These are phyloP conservation scores for Botrytis pseudocinerea DNA, from an alignment of 2,329 filamentous ascomycete genomes.

Conservation along the genomic window DNA sequence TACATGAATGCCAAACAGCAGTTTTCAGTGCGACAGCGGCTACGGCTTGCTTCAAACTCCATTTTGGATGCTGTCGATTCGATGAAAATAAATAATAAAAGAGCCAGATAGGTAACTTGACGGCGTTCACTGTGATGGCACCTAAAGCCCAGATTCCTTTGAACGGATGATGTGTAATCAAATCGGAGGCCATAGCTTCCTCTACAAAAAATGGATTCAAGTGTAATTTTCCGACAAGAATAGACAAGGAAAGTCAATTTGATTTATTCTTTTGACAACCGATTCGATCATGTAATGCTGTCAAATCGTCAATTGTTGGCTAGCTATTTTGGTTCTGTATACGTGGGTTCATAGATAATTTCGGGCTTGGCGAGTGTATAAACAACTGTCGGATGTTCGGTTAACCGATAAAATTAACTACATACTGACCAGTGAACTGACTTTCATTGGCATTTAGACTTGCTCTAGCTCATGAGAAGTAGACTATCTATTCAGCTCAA, in stretches of 20 bases:
- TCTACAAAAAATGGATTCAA: not conserved
- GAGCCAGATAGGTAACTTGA: not conserved
- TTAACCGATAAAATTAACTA: not conserved
- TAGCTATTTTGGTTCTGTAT: not conserved
- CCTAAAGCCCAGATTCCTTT: not conserved
- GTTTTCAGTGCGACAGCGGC: not conserved
- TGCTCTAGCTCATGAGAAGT: not conserved
- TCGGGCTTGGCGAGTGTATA: not conserved
- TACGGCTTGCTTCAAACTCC: conserved; percentile 15
- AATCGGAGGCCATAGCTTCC: not conserved
- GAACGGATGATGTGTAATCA: not conserved
- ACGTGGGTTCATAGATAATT: not conserved
- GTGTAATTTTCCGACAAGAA: not conserved
- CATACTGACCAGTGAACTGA: not conserved
- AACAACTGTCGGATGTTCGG: not conserved
- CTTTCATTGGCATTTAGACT: not conserved
- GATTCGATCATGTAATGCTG: not conserved
- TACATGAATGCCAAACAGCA: not conserved
- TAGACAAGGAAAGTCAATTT: not conserved
- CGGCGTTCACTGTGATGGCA: not conserved
- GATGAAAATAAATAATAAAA: conserved; percentile 11
- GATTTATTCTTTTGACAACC: not conserved
- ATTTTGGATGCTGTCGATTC: conserved; percentile 21
- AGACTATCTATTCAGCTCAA: not conserved
- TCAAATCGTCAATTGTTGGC: not conserved